Conservation (phyloP, 2,329 filamentous ascomycete genomes). For the Cercospora berteroae region DNA sequence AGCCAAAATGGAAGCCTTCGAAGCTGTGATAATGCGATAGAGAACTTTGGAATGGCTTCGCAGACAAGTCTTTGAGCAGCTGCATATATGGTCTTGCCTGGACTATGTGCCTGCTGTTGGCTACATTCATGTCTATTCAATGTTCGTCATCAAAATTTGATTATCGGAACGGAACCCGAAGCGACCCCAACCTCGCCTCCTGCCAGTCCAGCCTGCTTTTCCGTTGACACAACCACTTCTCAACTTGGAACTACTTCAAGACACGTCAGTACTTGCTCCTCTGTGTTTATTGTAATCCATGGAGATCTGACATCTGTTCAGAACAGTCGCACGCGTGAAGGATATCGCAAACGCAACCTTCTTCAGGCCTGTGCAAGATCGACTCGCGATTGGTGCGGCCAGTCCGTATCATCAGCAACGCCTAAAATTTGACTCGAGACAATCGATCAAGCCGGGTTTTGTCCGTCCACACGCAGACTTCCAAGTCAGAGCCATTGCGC, state of each 20-base stretch:
- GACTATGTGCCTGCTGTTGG: not conserved
- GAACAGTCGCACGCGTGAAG: not conserved
- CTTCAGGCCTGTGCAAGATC: not conserved
- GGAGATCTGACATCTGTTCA: not conserved
- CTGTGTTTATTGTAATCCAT: not conserved
- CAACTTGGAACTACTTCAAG: not conserved
- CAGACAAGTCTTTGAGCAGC: not conserved
- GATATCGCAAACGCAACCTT: not conserved
- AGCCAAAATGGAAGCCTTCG: slow-evolving; percentile 28
- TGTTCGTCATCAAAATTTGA: not conserved
- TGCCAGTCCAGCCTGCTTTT: not conserved
- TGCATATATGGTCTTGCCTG: not conserved
- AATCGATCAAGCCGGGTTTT: not conserved
- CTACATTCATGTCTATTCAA: not conserved
- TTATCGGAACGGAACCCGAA: not conserved
- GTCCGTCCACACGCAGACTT: not conserved
- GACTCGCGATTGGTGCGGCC: not conserved
- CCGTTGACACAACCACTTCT: not conserved
- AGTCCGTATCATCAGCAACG: not conserved
- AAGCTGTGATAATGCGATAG: slow-evolving; percentile 21
- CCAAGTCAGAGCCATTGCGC: not conserved
- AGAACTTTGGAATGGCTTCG: too few species aligned
- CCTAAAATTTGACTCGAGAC: not conserved
- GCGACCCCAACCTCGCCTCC: not conserved
- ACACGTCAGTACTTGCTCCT: not conserved